Evolutionary conservation across 805 yeast genomes (phyloP).

Genomic region (Pichia thaimueangensis): DNA sequence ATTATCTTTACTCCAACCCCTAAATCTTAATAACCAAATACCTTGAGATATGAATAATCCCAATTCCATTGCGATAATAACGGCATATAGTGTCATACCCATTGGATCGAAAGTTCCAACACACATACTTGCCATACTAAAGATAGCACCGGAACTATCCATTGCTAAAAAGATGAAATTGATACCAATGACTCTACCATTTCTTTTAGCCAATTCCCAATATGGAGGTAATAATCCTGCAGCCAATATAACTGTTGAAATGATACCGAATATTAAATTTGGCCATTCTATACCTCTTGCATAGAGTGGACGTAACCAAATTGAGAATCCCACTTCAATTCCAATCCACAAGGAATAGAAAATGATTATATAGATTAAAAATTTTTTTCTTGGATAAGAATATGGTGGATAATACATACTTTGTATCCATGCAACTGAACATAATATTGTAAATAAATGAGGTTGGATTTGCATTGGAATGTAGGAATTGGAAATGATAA

Average conservation of each 20-base stretch:
- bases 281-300: conserved; percentile 58
- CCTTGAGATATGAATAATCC: conserved; percentile 72
- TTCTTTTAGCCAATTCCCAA: conserved; percentile 69
- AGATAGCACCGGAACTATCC: conserved; percentile 76
- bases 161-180: conserved; percentile 70
- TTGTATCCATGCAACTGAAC: conserved; percentile 64
- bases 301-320: conserved; percentile 59
- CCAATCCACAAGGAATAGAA: conserved; percentile 47
- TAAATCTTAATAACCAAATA: conserved; percentile 57
- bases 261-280: conserved; percentile 65
- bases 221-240: conserved; percentile 85
- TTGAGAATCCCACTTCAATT: conserved; percentile 60
- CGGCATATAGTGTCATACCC: conserved; percentile 70
- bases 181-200: conserved; percentile 84
- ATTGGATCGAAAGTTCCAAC: conserved; percentile 65
- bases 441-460: conserved; percentile 66
- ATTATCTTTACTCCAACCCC: conserved; percentile 11
- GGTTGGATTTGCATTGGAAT: conserved; percentile 85
- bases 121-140: conserved; percentile 55
- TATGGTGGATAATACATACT: conserved; percentile 67
- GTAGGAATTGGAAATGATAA: conserved; percentile 61
- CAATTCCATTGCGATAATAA: conserved; percentile 67
- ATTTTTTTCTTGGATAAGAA: conserved; percentile 28
- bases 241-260: conserved; percentile 72
- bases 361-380: conserved; percentile 30